phyloP scores from a whole-genome alignment of 768 basidiomycete genomes.

The Collybia nuda region DNA sequence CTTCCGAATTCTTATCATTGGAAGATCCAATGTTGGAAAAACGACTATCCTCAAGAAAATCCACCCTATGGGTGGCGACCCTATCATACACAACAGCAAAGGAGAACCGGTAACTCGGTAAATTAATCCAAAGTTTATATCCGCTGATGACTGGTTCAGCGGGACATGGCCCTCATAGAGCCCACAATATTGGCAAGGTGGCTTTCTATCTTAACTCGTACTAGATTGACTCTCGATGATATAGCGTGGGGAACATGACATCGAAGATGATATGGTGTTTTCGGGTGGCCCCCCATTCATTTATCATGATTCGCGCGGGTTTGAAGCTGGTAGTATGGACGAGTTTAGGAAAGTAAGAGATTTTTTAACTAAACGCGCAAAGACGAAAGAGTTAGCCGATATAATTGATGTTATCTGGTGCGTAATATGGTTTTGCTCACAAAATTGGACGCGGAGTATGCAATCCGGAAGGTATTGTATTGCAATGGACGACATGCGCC shows the following conservation, averaged over 20 bases:
- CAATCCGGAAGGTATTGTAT: constrained; percentile 35
- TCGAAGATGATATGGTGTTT: constrained; percentile 27
- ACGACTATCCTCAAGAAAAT: constrained; percentile 27
- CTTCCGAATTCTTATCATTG: constrained; percentile 29
- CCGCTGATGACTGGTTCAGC: too few species aligned
- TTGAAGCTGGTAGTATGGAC: constrained; percentile 29
- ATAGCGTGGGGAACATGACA: constrained; percentile 33
- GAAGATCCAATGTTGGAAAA: constrained; percentile 30
- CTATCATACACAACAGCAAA: constrained; percentile 13
- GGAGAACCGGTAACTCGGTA: constrained; percentile 15
- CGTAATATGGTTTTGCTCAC: not conserved
- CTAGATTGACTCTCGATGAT: too few species aligned
- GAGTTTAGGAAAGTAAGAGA: constrained; percentile 25
- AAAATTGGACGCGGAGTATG: not conserved
- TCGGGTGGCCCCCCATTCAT: constrained; percentile 29
- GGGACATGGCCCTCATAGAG: too few species aligned
- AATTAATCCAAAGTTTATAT: too few species aligned
- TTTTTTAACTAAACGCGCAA: constrained; percentile 28
- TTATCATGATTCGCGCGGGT: constrained; percentile 43
- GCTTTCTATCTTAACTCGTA: too few species aligned
- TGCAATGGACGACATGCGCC: constrained; percentile 21
- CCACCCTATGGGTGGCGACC: constrained; percentile 20
- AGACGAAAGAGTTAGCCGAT: constrained; percentile 12
- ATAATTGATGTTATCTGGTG: constrained; percentile 41
- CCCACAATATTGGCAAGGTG: too few species aligned